Evolutionary conservation across 2,329 filamentous ascomycete genomes (phyloP).

Genomic region (Ascochyta fabae): DNA sequence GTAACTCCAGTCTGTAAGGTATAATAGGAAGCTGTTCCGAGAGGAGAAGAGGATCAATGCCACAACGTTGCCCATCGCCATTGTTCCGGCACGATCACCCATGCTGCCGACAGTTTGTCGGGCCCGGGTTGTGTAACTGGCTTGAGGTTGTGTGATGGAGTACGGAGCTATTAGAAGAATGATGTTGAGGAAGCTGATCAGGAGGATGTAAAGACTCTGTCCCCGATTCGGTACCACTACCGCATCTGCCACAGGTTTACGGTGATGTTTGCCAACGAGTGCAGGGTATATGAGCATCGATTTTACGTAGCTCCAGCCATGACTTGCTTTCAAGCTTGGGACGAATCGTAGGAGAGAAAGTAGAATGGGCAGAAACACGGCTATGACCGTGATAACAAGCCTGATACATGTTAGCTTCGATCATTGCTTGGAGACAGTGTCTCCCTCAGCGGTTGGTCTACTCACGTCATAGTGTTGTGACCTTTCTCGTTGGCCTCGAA

Average conservation of each 20-base stretch:
- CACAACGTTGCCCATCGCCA: neutral
- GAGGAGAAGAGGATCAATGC: conserved; percentile 3
- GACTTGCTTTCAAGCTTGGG: no score
- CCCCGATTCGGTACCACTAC: no score
- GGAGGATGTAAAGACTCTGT: neutral
- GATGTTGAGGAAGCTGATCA: neutral
- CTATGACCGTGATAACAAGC: no score
- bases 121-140: neutral
- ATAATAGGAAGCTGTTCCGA: conserved; percentile 47
- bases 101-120: neutral
- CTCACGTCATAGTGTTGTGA: conserved; percentile 1
- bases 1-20: conserved; percentile 47
- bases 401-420: no score
- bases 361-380: no score
- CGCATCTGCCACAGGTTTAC: no score
- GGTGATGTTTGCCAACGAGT: no score
- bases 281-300: no score
- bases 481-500: neutral
- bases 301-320: no score
- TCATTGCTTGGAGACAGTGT: no score
- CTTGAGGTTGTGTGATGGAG: neutral
- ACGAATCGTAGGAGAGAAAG: no score
- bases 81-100: neutral
- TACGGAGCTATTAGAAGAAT: neutral
- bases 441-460: neutral